These are phyloP conservation scores for Saccharomycopsis babjevae DNA, from an alignment of 805 yeast species.

Conservation along the genomic window DNA sequence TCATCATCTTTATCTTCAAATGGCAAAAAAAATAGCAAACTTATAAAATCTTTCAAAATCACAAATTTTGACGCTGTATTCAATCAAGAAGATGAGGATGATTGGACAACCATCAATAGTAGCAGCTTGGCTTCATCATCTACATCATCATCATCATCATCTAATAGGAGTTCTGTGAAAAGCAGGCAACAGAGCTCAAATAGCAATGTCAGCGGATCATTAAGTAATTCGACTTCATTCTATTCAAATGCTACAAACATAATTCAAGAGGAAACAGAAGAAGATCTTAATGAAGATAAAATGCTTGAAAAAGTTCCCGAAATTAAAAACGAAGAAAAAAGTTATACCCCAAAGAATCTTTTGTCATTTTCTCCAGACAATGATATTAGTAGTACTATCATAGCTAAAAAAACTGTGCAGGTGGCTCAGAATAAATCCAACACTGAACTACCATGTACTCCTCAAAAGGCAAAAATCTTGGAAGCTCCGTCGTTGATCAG, in stretches of 20 bases:
- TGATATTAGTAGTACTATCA: background rate
- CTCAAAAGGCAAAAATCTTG: background rate
- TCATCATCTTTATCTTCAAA: background rate
- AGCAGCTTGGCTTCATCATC: background rate
- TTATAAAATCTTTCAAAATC: constrained; percentile 12
- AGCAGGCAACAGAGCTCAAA: background rate
- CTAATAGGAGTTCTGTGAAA: background rate
- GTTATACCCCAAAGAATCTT: background rate
- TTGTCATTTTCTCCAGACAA: background rate
- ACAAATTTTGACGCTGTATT: constrained; percentile 6
- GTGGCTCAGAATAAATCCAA: background rate
- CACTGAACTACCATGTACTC: background rate
- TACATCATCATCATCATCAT: background rate
- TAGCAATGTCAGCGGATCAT: background rate
- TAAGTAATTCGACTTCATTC: background rate
- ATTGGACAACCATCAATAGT: constrained; percentile 14
- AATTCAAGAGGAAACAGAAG: background rate
- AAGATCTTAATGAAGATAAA: background rate
- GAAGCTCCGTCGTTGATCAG: background rate
- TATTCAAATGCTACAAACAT: background rate
- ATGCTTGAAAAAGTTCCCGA: background rate
- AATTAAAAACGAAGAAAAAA: background rate
- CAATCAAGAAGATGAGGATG: constrained; percentile 12
- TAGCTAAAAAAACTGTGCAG: background rate
- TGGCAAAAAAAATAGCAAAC: constrained; percentile 1